A percentile compares a stretch with the other conserved stretches of the same genome.
phyloP scores from a whole-genome alignment of 179 eudicot genomes.

The Carnegiea gigantea region DNA sequence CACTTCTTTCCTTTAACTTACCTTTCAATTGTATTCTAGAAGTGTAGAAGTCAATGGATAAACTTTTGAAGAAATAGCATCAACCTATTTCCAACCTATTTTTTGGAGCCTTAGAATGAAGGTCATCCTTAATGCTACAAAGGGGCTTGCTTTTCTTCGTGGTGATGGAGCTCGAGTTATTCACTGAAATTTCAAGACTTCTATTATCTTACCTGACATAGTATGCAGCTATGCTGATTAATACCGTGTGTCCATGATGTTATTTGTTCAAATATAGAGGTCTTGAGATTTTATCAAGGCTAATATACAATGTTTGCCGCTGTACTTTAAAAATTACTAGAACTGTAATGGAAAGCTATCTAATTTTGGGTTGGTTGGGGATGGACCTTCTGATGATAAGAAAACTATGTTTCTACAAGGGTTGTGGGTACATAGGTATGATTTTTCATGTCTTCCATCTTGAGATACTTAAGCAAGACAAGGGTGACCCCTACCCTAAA shows the following conservation, averaged over 20 bases:
- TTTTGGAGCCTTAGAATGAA: slow-evolving; percentile 48
- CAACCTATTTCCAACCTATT: slow-evolving; percentile 42
- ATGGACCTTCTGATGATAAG: slow-evolving; percentile 48
- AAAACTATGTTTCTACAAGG: slow-evolving; percentile 48
- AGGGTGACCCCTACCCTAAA: background rate
- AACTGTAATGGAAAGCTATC: slow-evolving; percentile 45
- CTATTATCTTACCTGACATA: slow-evolving; percentile 48
- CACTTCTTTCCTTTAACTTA: background rate
- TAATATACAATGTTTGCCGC: background rate
- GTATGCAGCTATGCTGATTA: slow-evolving; percentile 25
- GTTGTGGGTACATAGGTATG: slow-evolving; percentile 48
- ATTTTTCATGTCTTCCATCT: background rate
- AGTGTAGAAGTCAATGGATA: background rate
- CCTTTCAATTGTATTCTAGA: background rate
- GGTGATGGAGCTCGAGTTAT: slow-evolving; percentile 43
- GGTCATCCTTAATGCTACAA: slow-evolving; percentile 45
- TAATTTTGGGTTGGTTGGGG: slow-evolving; percentile 48
- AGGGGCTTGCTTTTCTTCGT: slow-evolving; percentile 54
- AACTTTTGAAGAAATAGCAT: slow-evolving; percentile 31
- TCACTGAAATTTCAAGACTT: slow-evolving; percentile 43
- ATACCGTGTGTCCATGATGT: background rate
- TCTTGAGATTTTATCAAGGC: background rate
- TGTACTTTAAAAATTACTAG: slow-evolving; percentile 19
- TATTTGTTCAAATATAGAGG: background rate
- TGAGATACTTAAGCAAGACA: background rate